Base-by-base conservation (phyloP, 1,139 yeast species). In the Pichia sp. region DNA sequence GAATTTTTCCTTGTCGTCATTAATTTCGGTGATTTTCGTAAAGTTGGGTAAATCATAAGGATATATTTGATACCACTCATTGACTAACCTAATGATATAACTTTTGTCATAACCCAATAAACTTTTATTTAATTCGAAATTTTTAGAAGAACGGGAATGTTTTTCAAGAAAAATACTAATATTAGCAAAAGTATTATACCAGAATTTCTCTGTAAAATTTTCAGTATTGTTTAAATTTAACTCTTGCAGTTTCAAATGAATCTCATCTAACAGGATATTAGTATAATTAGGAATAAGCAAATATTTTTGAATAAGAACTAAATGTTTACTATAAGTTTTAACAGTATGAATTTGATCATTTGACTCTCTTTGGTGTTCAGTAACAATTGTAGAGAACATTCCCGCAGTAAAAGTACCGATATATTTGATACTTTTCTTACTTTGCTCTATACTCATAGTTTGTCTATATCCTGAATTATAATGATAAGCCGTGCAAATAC, bases 11-110 rank as follows among this genome's bases (percentile, higher is more conserved):
- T 6, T 41, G 20, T 44, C 42, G 16, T 42, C 41, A 35, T 23
- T 28, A 16, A 26, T 12, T 6, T 20, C 10, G 3, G 11, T 25
- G 3, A 30, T 30, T 2, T 40, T 37, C 1, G 20, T 32, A 1
- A 48, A 24, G 32, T 46, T 43, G 11, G 27, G 28, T 20, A 50
- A 36, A 35, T 50, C 41, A 29, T 40, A 33, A 20, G 54, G 54
- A 20, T 42, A 27, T 6, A 51, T 50, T 31, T 45, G 47, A 34
- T 42, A 45, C 40, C 48, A 50, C 22, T 50, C 52, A 37, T 41
- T 46, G 24, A 50, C 27, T 22, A 51, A 33, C 29, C 48, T 35
- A 3, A 47, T 33, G 12, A 42, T 8, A 30, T 47, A 50, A 9
- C 41, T 39, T 26, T 40, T 41, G 16, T 47, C 46, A 26, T 35